A percentile compares a stretch with the other conserved stretches of the same genome.
phyloP scores from a whole-genome alignment of 495 filamentous ascomycete genomes.

The Penicillium turbatum region DNA sequence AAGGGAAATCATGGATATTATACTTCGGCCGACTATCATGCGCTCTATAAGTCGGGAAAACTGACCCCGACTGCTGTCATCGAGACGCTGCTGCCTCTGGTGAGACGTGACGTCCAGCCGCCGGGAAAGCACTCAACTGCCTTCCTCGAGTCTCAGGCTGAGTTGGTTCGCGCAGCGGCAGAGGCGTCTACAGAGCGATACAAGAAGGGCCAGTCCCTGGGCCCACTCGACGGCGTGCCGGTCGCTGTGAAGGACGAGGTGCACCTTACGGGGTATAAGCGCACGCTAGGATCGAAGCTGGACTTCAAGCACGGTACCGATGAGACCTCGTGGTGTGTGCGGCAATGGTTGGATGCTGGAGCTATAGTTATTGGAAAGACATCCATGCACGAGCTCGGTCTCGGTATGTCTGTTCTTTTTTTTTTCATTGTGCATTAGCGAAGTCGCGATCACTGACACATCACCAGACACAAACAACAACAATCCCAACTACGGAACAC shows the following conservation, averaged over 20 bases:
- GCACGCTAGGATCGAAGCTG: conserved; percentile 55
- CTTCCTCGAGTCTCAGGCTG: conserved; percentile 58
- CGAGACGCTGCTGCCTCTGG: conserved; percentile 64
- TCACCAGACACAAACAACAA: conserved; percentile 71
- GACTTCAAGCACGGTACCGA: conserved; percentile 50
- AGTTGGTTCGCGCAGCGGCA: conserved; percentile 62
- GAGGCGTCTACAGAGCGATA: conserved; percentile 67
- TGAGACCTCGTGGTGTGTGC: conserved; percentile 68
- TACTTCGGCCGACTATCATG: conserved; percentile 73
- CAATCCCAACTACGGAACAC: conserved; percentile 76
- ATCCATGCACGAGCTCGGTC: conserved; percentile 88
- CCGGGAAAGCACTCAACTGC: conserved; percentile 61
- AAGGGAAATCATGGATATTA: conserved; percentile 50
- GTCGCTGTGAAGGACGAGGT: conserved; percentile 84
- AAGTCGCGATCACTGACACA: conserved; percentile 1
- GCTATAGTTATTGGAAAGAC: conserved; percentile 80
- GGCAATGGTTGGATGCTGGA: conserved; percentile 70
- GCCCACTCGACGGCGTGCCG: conserved; percentile 77
- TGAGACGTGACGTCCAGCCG: conserved; percentile 52
- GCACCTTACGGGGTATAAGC: conserved; percentile 68
- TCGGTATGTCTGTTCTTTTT: conserved; percentile 42
- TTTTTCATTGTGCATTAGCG: neutral
- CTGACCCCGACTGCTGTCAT: conserved; percentile 68
- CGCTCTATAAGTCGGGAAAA: conserved; percentile 61
- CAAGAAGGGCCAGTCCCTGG: conserved; percentile 55